These are phyloP conservation scores for Arthrobotrys iridis DNA, from an alignment of 2,329 filamentous ascomycete species.

Conservation along the genomic window DNA sequence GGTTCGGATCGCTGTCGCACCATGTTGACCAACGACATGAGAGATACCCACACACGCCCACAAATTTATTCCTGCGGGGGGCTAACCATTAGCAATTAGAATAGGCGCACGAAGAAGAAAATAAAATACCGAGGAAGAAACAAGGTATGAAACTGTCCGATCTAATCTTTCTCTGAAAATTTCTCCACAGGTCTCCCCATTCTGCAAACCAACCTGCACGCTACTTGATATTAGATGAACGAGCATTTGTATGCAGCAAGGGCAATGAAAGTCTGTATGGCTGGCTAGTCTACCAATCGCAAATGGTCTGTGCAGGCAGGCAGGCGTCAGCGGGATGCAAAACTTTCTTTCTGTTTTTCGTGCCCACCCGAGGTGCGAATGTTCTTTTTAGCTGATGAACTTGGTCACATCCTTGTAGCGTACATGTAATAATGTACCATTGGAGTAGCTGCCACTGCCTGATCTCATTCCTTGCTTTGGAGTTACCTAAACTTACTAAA, in stretches of 20 bases:
- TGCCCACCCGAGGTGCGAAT: constrained; percentile 47
- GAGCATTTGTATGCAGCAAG: constrained; percentile 45
- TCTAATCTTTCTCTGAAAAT: constrained; percentile 43
- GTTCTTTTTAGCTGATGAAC: constrained; percentile 20
- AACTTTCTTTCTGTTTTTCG: constrained; percentile 53
- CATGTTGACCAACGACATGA: constrained; percentile 40
- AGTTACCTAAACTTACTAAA: constrained; percentile 45
- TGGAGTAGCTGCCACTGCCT: constrained; percentile 41
- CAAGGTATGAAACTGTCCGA: constrained; percentile 54
- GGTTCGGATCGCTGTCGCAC: constrained; percentile 49
- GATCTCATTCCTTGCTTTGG: constrained; percentile 46
- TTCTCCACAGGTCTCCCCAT: constrained; percentile 40
- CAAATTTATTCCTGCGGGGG: constrained; percentile 38
- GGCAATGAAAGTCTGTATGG: constrained; percentile 22
- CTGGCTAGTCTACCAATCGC: constrained; percentile 40
- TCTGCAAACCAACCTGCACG: constrained; percentile 33
- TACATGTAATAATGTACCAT: constrained; percentile 32
- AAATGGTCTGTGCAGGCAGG: constrained; percentile 54
- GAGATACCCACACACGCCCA: constrained; percentile 40
- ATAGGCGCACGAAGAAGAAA: constrained; percentile 45
- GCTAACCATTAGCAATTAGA: constrained; percentile 22
- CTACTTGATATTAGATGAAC: constrained; percentile 20
- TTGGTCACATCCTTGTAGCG: constrained; percentile 49
- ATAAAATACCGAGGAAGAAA: constrained; percentile 26
- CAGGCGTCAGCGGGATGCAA: constrained; percentile 53